Percentiles rank a stretch among this genome's conserved stretches.
phyloP scores from a whole-genome alignment of 768 basidiomycete genomes.

The Lentinula sp. region DNA sequence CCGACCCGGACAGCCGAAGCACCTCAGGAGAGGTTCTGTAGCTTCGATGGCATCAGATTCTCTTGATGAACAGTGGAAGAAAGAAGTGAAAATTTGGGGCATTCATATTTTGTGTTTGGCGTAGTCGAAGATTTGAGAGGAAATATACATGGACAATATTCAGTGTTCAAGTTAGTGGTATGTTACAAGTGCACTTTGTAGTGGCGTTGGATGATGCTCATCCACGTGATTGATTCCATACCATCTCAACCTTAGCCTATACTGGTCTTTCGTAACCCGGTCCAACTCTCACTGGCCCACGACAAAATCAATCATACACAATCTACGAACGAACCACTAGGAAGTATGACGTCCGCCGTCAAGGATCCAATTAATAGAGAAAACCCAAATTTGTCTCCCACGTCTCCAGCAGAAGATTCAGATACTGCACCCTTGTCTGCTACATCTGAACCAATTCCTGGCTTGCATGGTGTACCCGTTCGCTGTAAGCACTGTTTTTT shows the following conservation, averaged over 20 bases:
- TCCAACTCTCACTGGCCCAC: too few species aligned
- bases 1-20: not conserved
- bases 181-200: too few species aligned
- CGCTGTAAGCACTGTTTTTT: slow-evolving; percentile 53
- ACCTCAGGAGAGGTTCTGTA: not conserved
- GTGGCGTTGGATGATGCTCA: too few species aligned
- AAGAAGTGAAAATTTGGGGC: not conserved
- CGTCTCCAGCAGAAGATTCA: slow-evolving; percentile 58
- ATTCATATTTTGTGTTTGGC: not conserved
- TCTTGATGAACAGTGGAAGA: slow-evolving; percentile 1
- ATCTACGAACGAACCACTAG: slow-evolving; percentile 2
- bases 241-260: too few species aligned
- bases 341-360: slow-evolving; percentile 15
- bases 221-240: too few species aligned
- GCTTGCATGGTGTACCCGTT: slow-evolving; percentile 69
- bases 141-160: not conserved
- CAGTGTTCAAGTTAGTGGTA: too few species aligned
- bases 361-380: slow-evolving; percentile 16
- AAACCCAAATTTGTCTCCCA: slow-evolving; percentile 33
- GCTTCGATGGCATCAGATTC: slow-evolving; percentile 1
- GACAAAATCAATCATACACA: too few species aligned
- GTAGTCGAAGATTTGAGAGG: not conserved
- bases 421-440: slow-evolving; percentile 42
- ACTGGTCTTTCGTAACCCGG: too few species aligned
- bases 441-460: slow-evolving; percentile 59